These are phyloP conservation scores for Trichosanthes truncata DNA, from an alignment of 306 rosid genomes.

Conservation along the genomic window DNA sequence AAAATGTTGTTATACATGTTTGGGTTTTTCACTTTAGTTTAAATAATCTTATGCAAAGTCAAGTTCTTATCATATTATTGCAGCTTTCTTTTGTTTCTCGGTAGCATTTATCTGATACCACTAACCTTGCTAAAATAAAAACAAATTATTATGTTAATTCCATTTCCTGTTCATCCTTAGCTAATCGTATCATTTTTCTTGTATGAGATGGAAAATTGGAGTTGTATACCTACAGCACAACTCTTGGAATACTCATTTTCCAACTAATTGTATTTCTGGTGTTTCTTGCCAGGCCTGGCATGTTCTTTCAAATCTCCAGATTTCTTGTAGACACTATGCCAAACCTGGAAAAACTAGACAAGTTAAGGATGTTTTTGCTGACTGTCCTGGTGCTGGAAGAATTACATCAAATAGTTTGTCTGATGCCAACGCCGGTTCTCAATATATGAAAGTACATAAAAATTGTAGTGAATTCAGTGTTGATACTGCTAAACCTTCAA, in stretches of 20 bases:
- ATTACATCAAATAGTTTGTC: conserved; percentile 20
- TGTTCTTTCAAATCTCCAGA: conserved; percentile 54
- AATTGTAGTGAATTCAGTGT: conserved; percentile 12
- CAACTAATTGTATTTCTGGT: conserved; percentile 11
- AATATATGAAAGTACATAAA: conserved; percentile 13
- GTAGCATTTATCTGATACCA: neutral
- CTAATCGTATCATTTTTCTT: neutral
- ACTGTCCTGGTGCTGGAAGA: conserved; percentile 19
- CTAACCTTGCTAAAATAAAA: neutral
- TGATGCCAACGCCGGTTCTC: conserved; percentile 15
- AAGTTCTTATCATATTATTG: neutral
- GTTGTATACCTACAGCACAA: neutral
- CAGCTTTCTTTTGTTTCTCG: neutral
- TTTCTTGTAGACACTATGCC: conserved; percentile 40
- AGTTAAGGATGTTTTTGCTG: conserved; percentile 22
- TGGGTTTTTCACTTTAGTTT: neutral
- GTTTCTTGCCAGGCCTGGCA: conserved; percentile 59
- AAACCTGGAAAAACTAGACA: conserved; percentile 53
- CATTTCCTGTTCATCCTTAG: neutral
- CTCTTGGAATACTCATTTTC: neutral
- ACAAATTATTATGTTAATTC: neutral
- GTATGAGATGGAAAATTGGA: neutral
- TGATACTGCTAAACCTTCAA: conserved; percentile 20
- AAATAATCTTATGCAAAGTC: neutral
- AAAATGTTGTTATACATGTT: neutral